Percentiles rank a stretch among this genome's conserved stretches.
Conservation (phyloP, 441 rosid genomes). For the Geranium incanum region DNA sequence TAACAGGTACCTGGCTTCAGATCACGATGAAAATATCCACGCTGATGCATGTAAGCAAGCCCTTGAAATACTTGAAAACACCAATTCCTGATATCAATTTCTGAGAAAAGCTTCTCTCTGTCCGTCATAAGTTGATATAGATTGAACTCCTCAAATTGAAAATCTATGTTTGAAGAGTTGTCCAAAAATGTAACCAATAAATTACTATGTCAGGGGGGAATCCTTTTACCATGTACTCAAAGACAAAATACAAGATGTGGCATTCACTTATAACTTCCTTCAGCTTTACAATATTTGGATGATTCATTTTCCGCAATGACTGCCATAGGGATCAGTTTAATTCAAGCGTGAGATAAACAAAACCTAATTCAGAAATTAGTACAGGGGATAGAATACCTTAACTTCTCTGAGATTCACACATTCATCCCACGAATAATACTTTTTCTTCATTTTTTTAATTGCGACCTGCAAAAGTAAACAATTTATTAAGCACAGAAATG, state of each 20-base stretch:
- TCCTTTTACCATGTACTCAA: slow-evolving; percentile 68
- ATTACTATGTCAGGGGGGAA: no score
- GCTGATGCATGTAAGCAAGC: slow-evolving; percentile 85
- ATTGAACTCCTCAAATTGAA: slow-evolving; percentile 59
- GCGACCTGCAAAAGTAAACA: slow-evolving; percentile 54
- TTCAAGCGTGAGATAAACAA: neutral
- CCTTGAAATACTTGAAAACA: slow-evolving; percentile 95
- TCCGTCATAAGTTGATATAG: slow-evolving; percentile 89
- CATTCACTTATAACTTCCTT: slow-evolving; percentile 91
- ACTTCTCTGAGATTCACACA: slow-evolving; percentile 88
- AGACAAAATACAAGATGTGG: slow-evolving; percentile 71
- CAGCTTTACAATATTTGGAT: slow-evolving; percentile 87
- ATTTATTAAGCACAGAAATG: neutral
- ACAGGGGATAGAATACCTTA: slow-evolving; percentile 40
- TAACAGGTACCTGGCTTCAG: slow-evolving; percentile 71
- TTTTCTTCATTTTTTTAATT: slow-evolving; percentile 93
- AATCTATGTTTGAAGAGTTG: neutral
- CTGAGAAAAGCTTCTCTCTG: slow-evolving; percentile 63
- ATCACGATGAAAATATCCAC: slow-evolving; percentile 93
- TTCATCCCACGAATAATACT: slow-evolving; percentile 94
- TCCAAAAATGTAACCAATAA: neutral
- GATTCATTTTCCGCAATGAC: slow-evolving; percentile 85
- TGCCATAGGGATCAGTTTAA: slow-evolving; percentile 23
- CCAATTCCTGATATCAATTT: slow-evolving; percentile 77
- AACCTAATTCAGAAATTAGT: neutral